Conservation (phyloP, 768 basidiomycete genomes). For the Pseudohyphozyma bogoriensis region DNA sequence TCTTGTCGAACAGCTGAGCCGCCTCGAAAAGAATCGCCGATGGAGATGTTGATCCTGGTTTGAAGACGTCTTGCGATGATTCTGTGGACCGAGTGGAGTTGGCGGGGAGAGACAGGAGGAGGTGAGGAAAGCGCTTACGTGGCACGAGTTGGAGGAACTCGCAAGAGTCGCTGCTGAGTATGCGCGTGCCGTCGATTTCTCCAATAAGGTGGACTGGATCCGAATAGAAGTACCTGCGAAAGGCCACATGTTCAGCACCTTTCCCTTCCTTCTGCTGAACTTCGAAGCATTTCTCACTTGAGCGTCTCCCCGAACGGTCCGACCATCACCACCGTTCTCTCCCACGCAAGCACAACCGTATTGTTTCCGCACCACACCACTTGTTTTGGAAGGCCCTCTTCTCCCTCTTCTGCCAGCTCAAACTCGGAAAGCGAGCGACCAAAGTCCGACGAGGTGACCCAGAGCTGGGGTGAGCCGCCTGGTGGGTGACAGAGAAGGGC, state of each 20-base stretch:
- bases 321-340: conserved; percentile 64
- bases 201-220: conserved; percentile 68
- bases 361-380: conserved; percentile 97
- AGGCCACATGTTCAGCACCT: neutral
- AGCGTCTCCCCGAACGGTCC: conserved; percentile 83
- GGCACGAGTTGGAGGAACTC: conserved; percentile 93
- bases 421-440: conserved; percentile 80
- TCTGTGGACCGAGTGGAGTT: conserved; percentile 40
- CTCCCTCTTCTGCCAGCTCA: conserved; percentile 41
- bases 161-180: conserved; percentile 64
- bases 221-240: conserved; percentile 63
- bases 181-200: conserved; percentile 81
- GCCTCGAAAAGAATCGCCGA: conserved; percentile 88
- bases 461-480: conserved; percentile 44
- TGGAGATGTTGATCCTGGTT: conserved; percentile 83
- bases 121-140: conserved; percentile 41
- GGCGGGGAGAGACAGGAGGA: neutral
- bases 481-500: conserved; percentile 51
- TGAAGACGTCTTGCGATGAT: conserved; percentile 70
- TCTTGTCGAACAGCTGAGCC: conserved; percentile 70
- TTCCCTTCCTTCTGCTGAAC: neutral
- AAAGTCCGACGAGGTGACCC: conserved; percentile 94
- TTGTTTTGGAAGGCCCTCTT: conserved; percentile 44
- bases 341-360: conserved; percentile 80
- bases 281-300: conserved; percentile 44